A percentile compares a stretch with the other conserved stretches of the same genome.
These are phyloP conservation scores for Colletotrichum karsti DNA, from an alignment of 2,329 filamentous ascomycete genomes.

Conservation along the genomic window DNA sequence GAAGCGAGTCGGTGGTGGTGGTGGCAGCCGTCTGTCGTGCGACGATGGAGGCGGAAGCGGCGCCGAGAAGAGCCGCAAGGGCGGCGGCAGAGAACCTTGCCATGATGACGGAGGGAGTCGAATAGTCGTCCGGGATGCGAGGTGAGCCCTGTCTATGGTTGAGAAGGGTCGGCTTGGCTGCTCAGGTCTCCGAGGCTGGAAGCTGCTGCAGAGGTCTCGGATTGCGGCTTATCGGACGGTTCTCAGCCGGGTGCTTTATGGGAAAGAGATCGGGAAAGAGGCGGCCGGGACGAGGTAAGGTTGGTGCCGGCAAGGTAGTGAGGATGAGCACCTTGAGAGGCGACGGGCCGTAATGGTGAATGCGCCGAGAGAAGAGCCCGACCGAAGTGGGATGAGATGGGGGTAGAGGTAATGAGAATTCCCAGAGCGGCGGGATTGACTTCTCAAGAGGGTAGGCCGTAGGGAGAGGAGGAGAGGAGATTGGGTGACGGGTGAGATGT, in stretches of 20 bases:
- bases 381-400: not conserved
- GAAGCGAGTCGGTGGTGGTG: conserved; percentile 31
- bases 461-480: not conserved
- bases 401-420: not conserved
- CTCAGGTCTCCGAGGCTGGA: not conserved
- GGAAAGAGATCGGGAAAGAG: not conserved
- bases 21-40: conserved; percentile 42
- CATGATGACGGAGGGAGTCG: not conserved
- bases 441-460: not conserved
- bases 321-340: conserved; percentile 24
- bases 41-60: conserved; percentile 22
- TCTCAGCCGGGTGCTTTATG: conserved; percentile 13
- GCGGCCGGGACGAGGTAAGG: not conserved
- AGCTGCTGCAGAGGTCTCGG: not conserved
- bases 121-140: not conserved
- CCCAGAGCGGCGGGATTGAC: not conserved
- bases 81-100: conserved; percentile 17
- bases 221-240: not conserved
- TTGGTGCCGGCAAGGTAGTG: not conserved
- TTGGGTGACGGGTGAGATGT: not conserved
- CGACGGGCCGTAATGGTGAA: not conserved
- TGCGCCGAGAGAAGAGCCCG: not conserved
- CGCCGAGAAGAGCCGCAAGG: conserved; percentile 19
- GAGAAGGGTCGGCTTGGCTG: not conserved
- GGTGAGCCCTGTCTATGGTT: not conserved